Conservation (phyloP, 257 asterid genomes). For the Jaltomata sinuosa region DNA sequence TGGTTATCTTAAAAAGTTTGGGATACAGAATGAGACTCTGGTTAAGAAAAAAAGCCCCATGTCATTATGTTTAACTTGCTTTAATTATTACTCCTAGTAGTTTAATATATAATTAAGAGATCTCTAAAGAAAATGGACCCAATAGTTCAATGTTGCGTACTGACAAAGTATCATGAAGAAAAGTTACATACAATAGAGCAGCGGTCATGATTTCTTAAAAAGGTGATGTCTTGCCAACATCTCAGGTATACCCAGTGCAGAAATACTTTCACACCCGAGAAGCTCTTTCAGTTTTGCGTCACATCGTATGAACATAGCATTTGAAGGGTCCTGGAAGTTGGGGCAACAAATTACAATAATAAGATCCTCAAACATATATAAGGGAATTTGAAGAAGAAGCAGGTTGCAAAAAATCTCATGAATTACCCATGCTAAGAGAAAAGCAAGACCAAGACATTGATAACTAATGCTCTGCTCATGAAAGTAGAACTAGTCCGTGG, state of each 20-base stretch:
- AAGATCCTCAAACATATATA: not conserved
- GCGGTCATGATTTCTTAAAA: constrained; percentile 33
- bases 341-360: not conserved
- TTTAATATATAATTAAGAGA: not conserved
- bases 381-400: not conserved
- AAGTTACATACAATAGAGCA: not conserved
- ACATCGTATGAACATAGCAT: constrained; percentile 37
- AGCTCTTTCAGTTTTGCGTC: constrained; percentile 58
- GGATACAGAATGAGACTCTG: not conserved
- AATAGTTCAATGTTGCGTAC: not conserved
- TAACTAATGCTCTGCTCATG: not conserved
- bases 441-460: not conserved
- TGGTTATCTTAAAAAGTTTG: not conserved
- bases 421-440: not conserved
- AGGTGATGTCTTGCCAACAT: constrained; percentile 47
- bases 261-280: constrained; percentile 57
- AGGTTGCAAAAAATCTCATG: not conserved
- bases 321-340: constrained; percentile 48
- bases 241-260: constrained; percentile 54
- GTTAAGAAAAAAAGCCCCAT: not conserved
- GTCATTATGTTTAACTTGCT: not conserved
- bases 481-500: not conserved
- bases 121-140: not conserved
- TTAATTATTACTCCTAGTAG: not conserved
- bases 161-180: not conserved